These are phyloP conservation scores for Xylariaceae sp. DNA, from an alignment of 2,329 filamentous ascomycete genomes.

Conservation along the genomic window DNA sequence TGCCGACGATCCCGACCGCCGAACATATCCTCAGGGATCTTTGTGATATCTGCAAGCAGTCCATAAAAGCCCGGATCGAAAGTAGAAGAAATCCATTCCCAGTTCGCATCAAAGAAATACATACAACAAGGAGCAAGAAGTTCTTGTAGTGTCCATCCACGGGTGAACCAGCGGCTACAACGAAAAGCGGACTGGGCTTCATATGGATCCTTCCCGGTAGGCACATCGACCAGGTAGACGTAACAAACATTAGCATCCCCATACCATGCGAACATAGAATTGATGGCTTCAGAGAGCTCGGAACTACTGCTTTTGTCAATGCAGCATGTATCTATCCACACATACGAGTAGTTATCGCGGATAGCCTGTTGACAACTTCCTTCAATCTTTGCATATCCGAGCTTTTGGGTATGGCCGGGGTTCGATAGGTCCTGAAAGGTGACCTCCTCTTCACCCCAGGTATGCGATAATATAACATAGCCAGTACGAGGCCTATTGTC, in stretches of 20 bases:
- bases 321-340: constrained; percentile 15
- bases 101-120: not conserved
- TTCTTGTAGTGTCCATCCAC: too few species aligned
- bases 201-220: not conserved
- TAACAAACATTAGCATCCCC: constrained; percentile 10
- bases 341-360: not conserved
- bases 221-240: constrained; percentile 5
- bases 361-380: constrained; percentile 5
- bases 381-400: constrained; percentile 7
- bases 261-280: constrained; percentile 12
- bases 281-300: too few species aligned
- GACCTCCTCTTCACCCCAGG: constrained; percentile 8
- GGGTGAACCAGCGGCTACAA: constrained; percentile 6
- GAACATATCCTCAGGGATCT: too few species aligned
- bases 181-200: not conserved
- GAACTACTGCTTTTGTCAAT: constrained; percentile 10
- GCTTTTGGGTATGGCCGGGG: not conserved
- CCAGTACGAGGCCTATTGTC: not conserved
- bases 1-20: too few species aligned
- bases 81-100: not conserved
- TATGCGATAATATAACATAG: constrained; percentile 15
- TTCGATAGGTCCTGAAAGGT: constrained; percentile 3
- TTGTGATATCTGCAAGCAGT: not conserved
- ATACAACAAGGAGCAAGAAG: not conserved
- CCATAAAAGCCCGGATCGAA: not conserved